Evolutionary conservation across 2,329 filamentous ascomycete genomes (phyloP), one percentile per base, ranked within the genome.

Genomic region (Penicillium oxalicum): DNA sequence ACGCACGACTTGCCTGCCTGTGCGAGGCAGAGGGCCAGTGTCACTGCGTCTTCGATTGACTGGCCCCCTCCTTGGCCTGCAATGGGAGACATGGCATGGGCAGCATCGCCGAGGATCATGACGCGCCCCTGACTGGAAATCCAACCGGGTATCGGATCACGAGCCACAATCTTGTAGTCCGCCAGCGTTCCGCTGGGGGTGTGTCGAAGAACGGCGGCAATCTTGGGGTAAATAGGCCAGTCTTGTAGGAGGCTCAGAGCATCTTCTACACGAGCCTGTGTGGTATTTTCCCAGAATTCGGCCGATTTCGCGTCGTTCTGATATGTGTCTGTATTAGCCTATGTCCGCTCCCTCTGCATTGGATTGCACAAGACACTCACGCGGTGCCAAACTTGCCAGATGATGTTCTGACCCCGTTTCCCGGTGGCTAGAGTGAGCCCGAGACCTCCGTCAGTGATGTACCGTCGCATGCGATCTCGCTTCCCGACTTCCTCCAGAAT

Each of bases 91-190:
- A 39, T 39, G 2, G 44, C 27, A 12, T 46, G 44, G 4, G 44
- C 44, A 13, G 44, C 44, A 46, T 46, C 44, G 18, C 44, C 44
- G 4, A 46, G 18, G 18, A 40, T n/a, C 27, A 46, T 46, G 12
- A 46, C 28, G 5, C 36, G 44, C 24, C 44, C 44, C 8, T 32
- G 18, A 12, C 28, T 12, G 26, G 44, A 46, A 12, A 9, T 33
- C 44, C 44, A 46, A 12, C 26, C 32, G 3, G 26, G 28, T 12
- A 46, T 25, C 4, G 43, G 43, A 32, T 37, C 33, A 32, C 43
- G 44, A 34, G 35, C 28, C 29, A 40, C 39, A 29, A 46, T 39
- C 27, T 39, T 39, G 28, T 46, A 40, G 44, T 40, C 36, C 11
- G 36, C 44, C 12, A 40, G 34, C 18, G 28, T 46, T 7, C 28